A percentile compares a stretch with the other conserved stretches of the same genome.
Evolutionary conservation across 2,329 filamentous ascomycete species (phyloP).

Genomic region (Pseudogymnoascus sp.): DNA sequence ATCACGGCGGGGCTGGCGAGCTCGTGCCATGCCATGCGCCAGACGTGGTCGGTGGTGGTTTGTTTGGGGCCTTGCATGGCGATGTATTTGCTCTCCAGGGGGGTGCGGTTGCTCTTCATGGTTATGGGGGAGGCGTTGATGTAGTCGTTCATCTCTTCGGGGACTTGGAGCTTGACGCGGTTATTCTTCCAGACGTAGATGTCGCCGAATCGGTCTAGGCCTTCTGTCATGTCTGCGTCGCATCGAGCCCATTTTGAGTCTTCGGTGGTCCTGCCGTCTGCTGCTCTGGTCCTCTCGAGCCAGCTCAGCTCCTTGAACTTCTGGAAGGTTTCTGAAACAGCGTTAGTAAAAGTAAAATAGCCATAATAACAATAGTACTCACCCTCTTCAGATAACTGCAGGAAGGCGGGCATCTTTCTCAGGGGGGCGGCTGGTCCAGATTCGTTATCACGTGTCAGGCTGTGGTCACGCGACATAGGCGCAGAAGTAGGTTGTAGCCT

Average conservation of each 20-base stretch:
- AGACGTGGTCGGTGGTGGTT: conserved; percentile 70
- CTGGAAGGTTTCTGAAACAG: conserved; percentile 29
- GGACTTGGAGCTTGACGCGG: conserved; percentile 71
- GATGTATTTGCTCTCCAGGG: conserved; percentile 54
- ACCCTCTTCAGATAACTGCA: conserved; percentile 41
- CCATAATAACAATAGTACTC: conserved; percentile 23
- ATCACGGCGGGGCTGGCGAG: conserved; percentile 63
- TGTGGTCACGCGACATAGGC: not conserved
- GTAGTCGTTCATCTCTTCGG: conserved; percentile 64
- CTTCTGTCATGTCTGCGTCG: conserved; percentile 41
- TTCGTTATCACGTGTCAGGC: not conserved
- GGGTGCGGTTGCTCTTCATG: conserved; percentile 30
- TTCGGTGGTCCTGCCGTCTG: conserved; percentile 27
- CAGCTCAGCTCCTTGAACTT: conserved; percentile 53
- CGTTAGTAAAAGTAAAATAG: conserved; percentile 15
- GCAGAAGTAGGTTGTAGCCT: not conserved
- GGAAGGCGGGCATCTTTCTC: conserved; percentile 40
- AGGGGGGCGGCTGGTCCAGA: not conserved
- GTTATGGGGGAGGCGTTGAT: conserved; percentile 73
- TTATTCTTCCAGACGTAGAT: conserved; percentile 87
- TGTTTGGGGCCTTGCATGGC: conserved; percentile 87
- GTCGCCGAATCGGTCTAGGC: conserved; percentile 78
- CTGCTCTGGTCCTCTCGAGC: conserved; percentile 35
- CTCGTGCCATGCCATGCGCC: conserved; percentile 92
- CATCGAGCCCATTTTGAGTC: conserved; percentile 48